Base-by-base conservation (phyloP, 805 yeast species). In the Yarrowia sp. region DNA sequence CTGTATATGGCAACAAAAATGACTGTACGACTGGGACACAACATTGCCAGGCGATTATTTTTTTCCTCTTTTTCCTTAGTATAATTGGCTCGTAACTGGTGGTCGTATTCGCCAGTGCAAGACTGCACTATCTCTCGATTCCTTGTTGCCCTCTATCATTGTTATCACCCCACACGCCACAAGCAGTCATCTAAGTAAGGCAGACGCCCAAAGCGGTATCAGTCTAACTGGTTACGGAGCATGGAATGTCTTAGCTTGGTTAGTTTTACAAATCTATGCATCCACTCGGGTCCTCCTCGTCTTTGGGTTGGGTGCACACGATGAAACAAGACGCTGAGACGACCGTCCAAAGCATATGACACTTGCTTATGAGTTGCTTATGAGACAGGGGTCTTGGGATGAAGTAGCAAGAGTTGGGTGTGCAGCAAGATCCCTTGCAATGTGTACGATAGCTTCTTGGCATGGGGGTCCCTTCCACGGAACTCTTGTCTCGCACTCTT, bases 301-400 rank as follows among this genome's bases (percentile, higher is more conserved):
- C 48, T 12, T 21, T 41, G 22, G 21, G 22, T 38, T n/a, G 43
- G 28, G 48, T 26, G 51, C 51, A 46, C 51, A 46, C 51, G 51
- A 46, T 46, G 51, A 46, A 46, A 46, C 51, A 28, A 26, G 21
- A 35, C 26, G 51, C 32, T 24, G 32, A 43, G 48, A 41, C 44
- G 41, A 36, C 41, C 41, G 22, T 3, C 36, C 40, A 1, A 19
- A 11, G 14, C n/a, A n/a, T n/a, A n/a, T 46, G 51, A 46, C 35
- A 46, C 51, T 21, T 14, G 5, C 3, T 22, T 14, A 3, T 10
- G 11, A 24, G 7, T 9, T 7, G 10, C 8, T 8, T 26, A 4
- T 46, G 51, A 46, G 51, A 46, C 51, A 46, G 33, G 51, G 35
- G 51, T 46, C 51, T 26, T 46, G 49, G 32, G 48, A 26, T n/a